Base-by-base conservation (phyloP, 768 basidiomycete species). In the Russula dissimulans region DNA sequence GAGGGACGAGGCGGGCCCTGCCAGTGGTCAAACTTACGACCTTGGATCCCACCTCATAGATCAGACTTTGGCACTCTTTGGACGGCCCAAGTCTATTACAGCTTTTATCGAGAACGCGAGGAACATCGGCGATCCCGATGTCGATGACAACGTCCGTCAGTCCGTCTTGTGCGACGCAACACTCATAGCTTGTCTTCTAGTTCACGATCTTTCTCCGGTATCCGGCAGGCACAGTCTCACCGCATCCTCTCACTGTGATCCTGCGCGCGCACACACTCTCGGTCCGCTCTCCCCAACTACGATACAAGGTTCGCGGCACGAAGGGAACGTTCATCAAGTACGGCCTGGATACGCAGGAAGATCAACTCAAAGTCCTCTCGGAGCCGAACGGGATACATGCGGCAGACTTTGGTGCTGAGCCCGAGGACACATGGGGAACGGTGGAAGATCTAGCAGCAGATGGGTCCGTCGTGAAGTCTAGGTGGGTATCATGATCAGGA, bases 11-110 rank as follows among this genome's bases (percentile, higher is more conserved):
- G 75, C 81, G 1, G 74, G 77, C 0, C 82, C 84, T 22, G 83
- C 79, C 18, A 79, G 79, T 48, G 88, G 89, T 4, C 76, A 81
- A 31, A 81, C 84, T 3, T 94, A 84, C 70, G 90, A 94, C 70
- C 78, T 94, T 22, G 91, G 88, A 5, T 74, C 86, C 8, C 90
- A 94, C 70, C 77, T 91, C 31, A 81, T 92, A 64, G 89, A 92
- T 73, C 89, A 92, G 71, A 77, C 81, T 5, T 74, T 92, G 34
- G 75, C 76, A 10, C 78, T 94, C 44, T 93, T 93, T 67, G 92
- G 91, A 41, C 76, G 82, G 51, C 91, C 92, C 0, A 68, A 77
- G 36, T 81, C 71, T 58, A 71, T 94, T 31, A 86, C 86, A 4
- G 87, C 84, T 1, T 81, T 87, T 67, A 74, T 85, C 29, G 80